Evolutionary conservation across 2,329 filamentous ascomycete species (phyloP), one percentile per base, ranked within the genome.

Genomic region (Scedosporium minutisporum): DNA sequence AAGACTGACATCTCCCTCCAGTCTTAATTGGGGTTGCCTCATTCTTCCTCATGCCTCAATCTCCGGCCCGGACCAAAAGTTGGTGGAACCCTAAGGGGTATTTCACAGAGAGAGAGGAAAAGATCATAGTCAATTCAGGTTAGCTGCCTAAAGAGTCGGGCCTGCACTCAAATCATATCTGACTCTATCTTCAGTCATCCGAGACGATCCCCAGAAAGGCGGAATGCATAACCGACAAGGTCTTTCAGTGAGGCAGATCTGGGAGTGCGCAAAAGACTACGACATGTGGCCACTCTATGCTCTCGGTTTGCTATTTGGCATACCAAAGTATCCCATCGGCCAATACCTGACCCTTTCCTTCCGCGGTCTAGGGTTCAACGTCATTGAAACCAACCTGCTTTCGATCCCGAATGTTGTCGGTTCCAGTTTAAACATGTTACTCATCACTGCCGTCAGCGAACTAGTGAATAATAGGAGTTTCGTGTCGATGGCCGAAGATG

Each of bases 101-200:
- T 81, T 87, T 88, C 70, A 81, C 73, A 5, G 83, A 87, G 62
- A 79, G 74, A 18, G 86, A 89, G 70, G 83, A 86, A 68, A 84
- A 84, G 66, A 87, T 88, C 64, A 82, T 89, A 73, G 85, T 87
- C 4, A 88, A 87, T 67, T 80, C 69, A 33, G 70, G 71, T 70
- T 63, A 62, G 66, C 33, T 5, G 1, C 53, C 16, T 14, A 10
- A 3, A 29, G 42, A 58, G 16, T 3, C 0, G 10, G 5, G 7
- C 10, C 5, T 16, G 55, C 6, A 14, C 38, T 14, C 42, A 58
- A 59, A 58, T 21, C 55, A 27, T 61, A 18, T 14, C 63, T 67
- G n/a, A 67, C 23, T 10, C 10, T 55, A 6, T 21, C 23, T 12
- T 16, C 16, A 68, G 68, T 76, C 7, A 71, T 76, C n/a, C 78